These are phyloP conservation scores for Pseudonectria foliicola DNA, from an alignment of 2,329 filamentous ascomycete species.

Conservation along the genomic window DNA sequence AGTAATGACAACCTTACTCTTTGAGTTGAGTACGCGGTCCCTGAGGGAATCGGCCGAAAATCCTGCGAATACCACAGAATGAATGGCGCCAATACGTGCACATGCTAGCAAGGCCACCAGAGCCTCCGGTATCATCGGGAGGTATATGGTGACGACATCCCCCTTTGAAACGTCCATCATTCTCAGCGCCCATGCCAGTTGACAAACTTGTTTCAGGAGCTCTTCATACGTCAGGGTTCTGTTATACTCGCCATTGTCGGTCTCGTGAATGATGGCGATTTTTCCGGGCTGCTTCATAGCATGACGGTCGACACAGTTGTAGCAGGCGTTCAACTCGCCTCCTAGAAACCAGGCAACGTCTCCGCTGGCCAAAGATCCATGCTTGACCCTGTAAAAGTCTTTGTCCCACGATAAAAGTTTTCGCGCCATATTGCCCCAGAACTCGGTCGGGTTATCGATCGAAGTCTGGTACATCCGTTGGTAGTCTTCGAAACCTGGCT, in stretches of 20 bases:
- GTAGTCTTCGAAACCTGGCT: slow-evolving; percentile 52
- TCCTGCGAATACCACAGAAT: slow-evolving; percentile 91
- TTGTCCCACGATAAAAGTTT: slow-evolving; percentile 81
- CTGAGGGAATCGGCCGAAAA: slow-evolving; percentile 90
- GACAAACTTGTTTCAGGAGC: slow-evolving; percentile 80
- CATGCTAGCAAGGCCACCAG: slow-evolving; percentile 72
- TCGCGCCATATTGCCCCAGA: slow-evolving; percentile 77
- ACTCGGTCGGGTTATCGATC: slow-evolving; percentile 74
- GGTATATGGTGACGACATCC: slow-evolving; percentile 87
- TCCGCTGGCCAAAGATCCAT: slow-evolving; percentile 64
- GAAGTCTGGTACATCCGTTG: slow-evolving; percentile 64
- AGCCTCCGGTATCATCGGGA: slow-evolving; percentile 95
- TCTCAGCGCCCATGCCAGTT: slow-evolving; percentile 74
- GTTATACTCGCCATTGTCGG: slow-evolving; percentile 78
- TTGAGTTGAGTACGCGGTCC: slow-evolving; percentile 79
- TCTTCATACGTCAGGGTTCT: slow-evolving; percentile 83
- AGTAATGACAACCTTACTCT: slow-evolving; percentile 85
- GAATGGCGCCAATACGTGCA: slow-evolving; percentile 78
- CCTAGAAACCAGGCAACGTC: slow-evolving; percentile 90
- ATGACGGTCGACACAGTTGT: slow-evolving; percentile 92
- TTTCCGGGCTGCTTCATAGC: slow-evolving; percentile 82
- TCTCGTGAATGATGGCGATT: slow-evolving; percentile 92
- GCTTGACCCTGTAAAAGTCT: slow-evolving; percentile 80
- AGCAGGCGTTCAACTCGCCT: slow-evolving; percentile 82
- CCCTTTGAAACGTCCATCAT: slow-evolving; percentile 91